Evolutionary conservation across 2,329 filamentous ascomycete genomes (phyloP), one percentile per base, ranked within the genome.

Genomic region (Boeremia exigua): DNA sequence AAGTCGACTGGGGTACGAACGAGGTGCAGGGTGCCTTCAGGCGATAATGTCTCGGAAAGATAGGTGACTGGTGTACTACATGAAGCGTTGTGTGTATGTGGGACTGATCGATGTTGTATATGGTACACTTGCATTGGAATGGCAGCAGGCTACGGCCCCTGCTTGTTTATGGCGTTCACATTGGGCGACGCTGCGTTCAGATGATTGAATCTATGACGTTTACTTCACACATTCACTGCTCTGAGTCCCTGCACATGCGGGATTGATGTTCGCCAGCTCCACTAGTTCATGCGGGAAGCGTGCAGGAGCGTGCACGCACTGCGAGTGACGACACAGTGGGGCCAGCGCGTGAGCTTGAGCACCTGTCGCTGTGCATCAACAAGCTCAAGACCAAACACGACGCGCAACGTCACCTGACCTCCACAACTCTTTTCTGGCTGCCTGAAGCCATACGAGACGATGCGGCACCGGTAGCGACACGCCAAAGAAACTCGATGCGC

Each of bases 401-500:
- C 48, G 54, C 30, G 34, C 36, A 54, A 33, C 34, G 42, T 47
- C 45, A 34, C 29, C 38, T 56, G 25, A 57, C 38, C 39, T 28
- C 43, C 4, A 17, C 38, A n/a, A 27, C 17, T 23, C 36, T 4
- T 36, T 19, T 14, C 9, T 11, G 15, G 36, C 42, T 43, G 42
- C 23, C 42, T 34, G 33, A 19, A 47, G 34, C 23, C 25, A 19
- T 34, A 44, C 36, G 36, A 56, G 54, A 68, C 39, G 34, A 72
- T 68, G 68, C 40, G 47, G 48, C 29, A 63, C 44, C 65, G 66
- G 58, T 73, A 73, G 61, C 53, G 47, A 30, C 42, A 48, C 25
- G 23, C 32, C 50, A 25, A 37, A 34, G 45, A 56, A 34, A 43
- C 48, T 56, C 56, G 76, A 92, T 92, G 89, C 87, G 88, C 82